These are phyloP conservation scores for Cucurbita ficifolia DNA, from an alignment of 306 rosid genomes.

Conservation along the genomic window DNA sequence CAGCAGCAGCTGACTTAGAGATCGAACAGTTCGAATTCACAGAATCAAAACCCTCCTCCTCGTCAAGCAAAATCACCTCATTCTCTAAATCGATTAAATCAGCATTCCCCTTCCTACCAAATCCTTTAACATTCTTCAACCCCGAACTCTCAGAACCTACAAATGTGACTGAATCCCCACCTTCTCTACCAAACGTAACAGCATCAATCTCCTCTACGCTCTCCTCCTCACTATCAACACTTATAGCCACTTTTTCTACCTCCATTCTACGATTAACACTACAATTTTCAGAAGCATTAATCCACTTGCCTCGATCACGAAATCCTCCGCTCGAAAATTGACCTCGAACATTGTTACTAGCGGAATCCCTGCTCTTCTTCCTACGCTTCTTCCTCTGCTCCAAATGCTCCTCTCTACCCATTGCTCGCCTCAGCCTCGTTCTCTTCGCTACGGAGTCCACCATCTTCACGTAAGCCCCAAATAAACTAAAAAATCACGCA, in stretches of 20 bases:
- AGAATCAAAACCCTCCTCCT: conserved; percentile 6
- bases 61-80: conserved; percentile 1
- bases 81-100: not conserved
- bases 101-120: not conserved
- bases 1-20: not conserved
- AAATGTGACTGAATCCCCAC: not conserved
- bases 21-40: conserved; percentile 1
- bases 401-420: not conserved
- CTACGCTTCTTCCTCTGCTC: not conserved
- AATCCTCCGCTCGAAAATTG: not conserved
- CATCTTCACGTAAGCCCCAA: not conserved
- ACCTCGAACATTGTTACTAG: not conserved
- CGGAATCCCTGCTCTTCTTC: not conserved
- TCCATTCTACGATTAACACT: not conserved
- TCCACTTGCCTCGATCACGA: not conserved
- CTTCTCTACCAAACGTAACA: not conserved
- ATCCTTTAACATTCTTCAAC: not conserved
- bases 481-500: not conserved
- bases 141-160: conserved; percentile 5
- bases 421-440: conserved; percentile 9
- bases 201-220: conserved; percentile 4
- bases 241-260: not conserved
- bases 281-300: not conserved
- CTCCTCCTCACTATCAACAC: not conserved
- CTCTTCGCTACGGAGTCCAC: conserved; percentile 9